A percentile compares a stretch with the other conserved stretches of the same genome.
Conservation (phyloP, 345 rosid species). For the Mangifera indica region DNA sequence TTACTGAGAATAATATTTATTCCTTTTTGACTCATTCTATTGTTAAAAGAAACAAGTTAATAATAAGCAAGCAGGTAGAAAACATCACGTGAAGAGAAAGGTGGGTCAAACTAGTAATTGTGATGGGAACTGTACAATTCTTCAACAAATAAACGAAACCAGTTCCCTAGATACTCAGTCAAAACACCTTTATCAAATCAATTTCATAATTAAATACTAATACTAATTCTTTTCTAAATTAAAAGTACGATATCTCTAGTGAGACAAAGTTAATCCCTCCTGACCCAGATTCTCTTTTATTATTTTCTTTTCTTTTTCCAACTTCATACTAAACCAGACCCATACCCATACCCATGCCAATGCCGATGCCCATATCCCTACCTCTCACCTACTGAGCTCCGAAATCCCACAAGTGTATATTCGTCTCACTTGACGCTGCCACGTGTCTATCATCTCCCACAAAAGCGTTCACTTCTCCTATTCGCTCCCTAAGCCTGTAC, state of each 20-base stretch:
- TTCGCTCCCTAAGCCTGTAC: conserved; percentile 50
- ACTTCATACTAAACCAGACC: conserved; percentile 2
- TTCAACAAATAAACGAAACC: not conserved
- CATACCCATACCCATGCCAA: not conserved
- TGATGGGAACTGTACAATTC: conserved; percentile 1
- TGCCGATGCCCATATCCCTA: not conserved
- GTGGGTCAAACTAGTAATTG: not conserved
- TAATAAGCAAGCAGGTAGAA: not conserved
- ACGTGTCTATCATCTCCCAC: conserved; percentile 73
- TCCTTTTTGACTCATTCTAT: not conserved
- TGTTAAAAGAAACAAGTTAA: too few species aligned
- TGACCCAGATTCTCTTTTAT: not conserved
- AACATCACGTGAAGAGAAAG: not conserved
- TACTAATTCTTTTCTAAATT: too few species aligned
- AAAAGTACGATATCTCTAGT: not conserved
- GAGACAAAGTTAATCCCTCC: not conserved
- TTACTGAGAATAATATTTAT: not conserved
- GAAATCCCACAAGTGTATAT: conserved; percentile 84
- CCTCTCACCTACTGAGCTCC: conserved; percentile 43
- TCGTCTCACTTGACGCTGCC: conserved; percentile 53
- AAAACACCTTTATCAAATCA: conserved; percentile 23
- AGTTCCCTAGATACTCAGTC: conserved; percentile 8
- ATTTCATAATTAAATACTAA: too few species aligned
- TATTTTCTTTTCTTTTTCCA: conserved; percentile 30
- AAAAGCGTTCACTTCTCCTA: conserved; percentile 55